phyloP scores from a whole-genome alignment of 305 asterid species.

The Solanum chacoense region DNA sequence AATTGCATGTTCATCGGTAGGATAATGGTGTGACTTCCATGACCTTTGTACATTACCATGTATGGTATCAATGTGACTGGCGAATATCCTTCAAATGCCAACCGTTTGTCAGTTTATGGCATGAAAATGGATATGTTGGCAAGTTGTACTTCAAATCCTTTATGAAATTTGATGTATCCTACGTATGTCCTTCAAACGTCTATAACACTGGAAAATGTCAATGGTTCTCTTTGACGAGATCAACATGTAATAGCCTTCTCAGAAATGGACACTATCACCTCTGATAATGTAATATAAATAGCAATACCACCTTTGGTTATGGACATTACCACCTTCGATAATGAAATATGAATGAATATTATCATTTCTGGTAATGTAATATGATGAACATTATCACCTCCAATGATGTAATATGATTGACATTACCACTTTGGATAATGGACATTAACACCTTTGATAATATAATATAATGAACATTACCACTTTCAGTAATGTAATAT shows the following conservation, averaged over 20 bases:
- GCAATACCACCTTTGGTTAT: not conserved
- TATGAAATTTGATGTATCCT: not conserved
- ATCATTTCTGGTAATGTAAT: not conserved
- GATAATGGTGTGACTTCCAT: not conserved
- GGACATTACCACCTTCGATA: not conserved
- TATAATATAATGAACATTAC: not conserved
- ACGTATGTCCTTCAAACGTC: not conserved
- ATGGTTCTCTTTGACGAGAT: not conserved
- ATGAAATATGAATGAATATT: not conserved
- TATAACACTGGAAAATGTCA: not conserved
- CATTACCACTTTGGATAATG: not conserved
- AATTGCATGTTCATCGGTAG: not conserved
- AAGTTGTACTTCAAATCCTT: not conserved
- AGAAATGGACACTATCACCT: not conserved
- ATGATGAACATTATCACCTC: not conserved
- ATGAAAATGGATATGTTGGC: not conserved
- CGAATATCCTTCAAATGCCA: not conserved
- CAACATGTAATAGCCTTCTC: not conserved
- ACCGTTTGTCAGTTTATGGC: not conserved
- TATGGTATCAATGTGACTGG: not conserved
- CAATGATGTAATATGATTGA: not conserved
- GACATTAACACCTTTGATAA: not conserved
- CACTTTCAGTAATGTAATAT: not conserved
- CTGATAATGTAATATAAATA: not conserved
- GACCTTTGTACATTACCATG: not conserved